Evolutionary conservation across 139 green algal genomes (phyloP), one percentile per base, ranked within the genome.

Genomic region (Ettlia oleoabundans): DNA sequence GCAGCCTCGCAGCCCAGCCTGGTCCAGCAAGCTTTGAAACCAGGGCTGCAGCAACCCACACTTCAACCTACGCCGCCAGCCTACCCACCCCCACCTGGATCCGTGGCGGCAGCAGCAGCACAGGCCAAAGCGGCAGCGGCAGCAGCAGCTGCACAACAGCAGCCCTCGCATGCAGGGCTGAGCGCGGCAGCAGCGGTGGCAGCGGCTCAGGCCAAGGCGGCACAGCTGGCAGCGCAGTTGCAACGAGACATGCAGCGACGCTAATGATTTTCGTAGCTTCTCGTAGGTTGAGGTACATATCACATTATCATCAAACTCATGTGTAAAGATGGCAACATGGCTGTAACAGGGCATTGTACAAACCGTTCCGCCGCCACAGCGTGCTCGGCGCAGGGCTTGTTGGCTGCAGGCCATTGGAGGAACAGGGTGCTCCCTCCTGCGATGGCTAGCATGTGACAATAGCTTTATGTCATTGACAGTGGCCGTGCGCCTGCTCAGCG

Each of bases 161-260:
- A 38, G 63, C 63, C 40, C 7, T 10, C 30, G 21, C 26, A 40
- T 22, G 63, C 63, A 43, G 30, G n/a, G 24, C n/a, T 4, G 4
- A 30, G 8, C 8, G 63, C 63, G 41, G 63, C 63, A 69, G 63
- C 63, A 69, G 63, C 63, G 41, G 63, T 75, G 67, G 67, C 67
- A 30, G 67, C 67, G 30, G 67, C 67, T 18, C 67, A 75, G 37
- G 33, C 41, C 67, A 55, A 75, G 67, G 67, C 67, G 4, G 67
- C 38, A 5, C 67, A 61, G 37, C 67, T 75, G 35, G 67, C 67
- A 10, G 67, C 67, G 22, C 33, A 42, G 9, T 13, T 75, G 33
- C 19, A 38, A 5, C 55, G 30, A 5, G 18, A n/a, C 15, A 65
- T 65, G 55, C 55, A n/a, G 55, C 55, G 55, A 58, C 47, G 47